Percentiles rank a stretch among this genome's conserved stretches.
phyloP scores from a whole-genome alignment of 225 moss, liverwort and hornwort genomes.

The Polytrichum formosum region DNA sequence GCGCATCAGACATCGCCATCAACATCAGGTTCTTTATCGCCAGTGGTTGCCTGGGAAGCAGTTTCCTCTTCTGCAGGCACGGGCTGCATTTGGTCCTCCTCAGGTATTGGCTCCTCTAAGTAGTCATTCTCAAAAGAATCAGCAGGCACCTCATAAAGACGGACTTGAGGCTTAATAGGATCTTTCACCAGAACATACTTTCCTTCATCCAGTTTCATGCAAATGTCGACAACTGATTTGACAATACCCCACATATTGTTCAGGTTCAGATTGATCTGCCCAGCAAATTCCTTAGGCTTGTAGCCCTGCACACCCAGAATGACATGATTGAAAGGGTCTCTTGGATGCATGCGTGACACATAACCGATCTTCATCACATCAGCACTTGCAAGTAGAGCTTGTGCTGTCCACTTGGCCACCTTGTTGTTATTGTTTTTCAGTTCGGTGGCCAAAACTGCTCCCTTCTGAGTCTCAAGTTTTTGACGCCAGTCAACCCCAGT shows the following conservation, averaged over 20 bases:
- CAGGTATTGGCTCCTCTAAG: slow-evolving; percentile 63
- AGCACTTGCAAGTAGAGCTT: slow-evolving; percentile 66
- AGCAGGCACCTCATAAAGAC: slow-evolving; percentile 40
- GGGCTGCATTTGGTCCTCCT: slow-evolving; percentile 31
- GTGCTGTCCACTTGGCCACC: slow-evolving; percentile 73
- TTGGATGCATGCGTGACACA: slow-evolving; percentile 66
- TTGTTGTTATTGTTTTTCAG: slow-evolving; percentile 72
- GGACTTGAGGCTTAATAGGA: slow-evolving; percentile 64
- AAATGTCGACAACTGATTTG: slow-evolving; percentile 60
- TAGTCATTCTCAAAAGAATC: slow-evolving; percentile 74
- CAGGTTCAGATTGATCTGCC: slow-evolving; percentile 64
- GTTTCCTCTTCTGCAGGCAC: slow-evolving; percentile 18
- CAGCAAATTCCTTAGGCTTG: slow-evolving; percentile 69
- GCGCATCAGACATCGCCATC: slow-evolving; percentile 11
- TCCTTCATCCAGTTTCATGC: slow-evolving; percentile 74
- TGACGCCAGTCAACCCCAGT: slow-evolving; percentile 76
- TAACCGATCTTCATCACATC: slow-evolving; percentile 76
- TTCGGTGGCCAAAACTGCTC: slow-evolving; percentile 69
- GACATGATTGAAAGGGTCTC: slow-evolving; percentile 65
- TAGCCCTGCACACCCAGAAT: slow-evolving; percentile 67
- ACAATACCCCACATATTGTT: slow-evolving; percentile 81
- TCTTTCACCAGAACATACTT: slow-evolving; percentile 72
- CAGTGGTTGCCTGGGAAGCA: not conserved
- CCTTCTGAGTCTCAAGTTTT: slow-evolving; percentile 67
- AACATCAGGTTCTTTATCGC: slow-evolving; percentile 14